These are phyloP conservation scores for Articulospora tetracladia DNA, from an alignment of 495 filamentous ascomycete genomes.

Conservation along the genomic window DNA sequence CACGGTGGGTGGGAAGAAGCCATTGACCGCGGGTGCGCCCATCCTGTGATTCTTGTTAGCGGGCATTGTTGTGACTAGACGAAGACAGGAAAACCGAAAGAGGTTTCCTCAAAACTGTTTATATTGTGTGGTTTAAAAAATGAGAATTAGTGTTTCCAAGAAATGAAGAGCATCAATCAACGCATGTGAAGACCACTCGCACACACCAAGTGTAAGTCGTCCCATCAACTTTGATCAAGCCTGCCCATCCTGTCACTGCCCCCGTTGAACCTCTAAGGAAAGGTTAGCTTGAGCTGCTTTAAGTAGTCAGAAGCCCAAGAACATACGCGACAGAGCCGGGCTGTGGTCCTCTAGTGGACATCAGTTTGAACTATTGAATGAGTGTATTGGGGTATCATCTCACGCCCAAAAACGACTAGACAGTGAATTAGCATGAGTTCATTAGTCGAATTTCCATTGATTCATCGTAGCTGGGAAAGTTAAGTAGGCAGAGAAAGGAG, in stretches of 20 bases:
- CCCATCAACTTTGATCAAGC: constrained; percentile 54
- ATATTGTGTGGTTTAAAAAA: too few species aligned
- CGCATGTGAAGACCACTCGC: too few species aligned
- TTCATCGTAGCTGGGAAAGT: too few species aligned
- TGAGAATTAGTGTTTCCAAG: too few species aligned
- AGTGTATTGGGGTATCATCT: constrained; percentile 42
- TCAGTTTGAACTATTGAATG: constrained; percentile 25
- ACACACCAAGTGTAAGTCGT: constrained; percentile 49
- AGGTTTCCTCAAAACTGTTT: too few species aligned
- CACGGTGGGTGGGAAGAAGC: constrained; percentile 22
- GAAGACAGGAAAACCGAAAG: too few species aligned
- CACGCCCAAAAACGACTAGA: constrained; percentile 14
- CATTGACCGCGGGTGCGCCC: constrained; percentile 34
- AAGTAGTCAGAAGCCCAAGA: not conserved
- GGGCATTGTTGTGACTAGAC: too few species aligned
- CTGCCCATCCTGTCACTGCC: constrained; percentile 71
- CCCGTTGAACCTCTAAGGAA: constrained; percentile 27
- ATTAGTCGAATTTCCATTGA: not conserved
- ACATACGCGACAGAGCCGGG: constrained; percentile 23
- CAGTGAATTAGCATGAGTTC: constrained; percentile 4
- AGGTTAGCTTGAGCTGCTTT: not conserved
- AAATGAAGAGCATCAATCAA: too few species aligned
- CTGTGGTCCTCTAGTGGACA: constrained; percentile 40
- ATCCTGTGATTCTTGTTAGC: constrained; percentile 25
- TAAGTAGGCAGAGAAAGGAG: too few species aligned